Percentiles rank a stretch among this genome's conserved stretches.
Conservation (phyloP, 192 early-diverging fungal genomes). For the Gryganskiella cystojenkinii region DNA sequence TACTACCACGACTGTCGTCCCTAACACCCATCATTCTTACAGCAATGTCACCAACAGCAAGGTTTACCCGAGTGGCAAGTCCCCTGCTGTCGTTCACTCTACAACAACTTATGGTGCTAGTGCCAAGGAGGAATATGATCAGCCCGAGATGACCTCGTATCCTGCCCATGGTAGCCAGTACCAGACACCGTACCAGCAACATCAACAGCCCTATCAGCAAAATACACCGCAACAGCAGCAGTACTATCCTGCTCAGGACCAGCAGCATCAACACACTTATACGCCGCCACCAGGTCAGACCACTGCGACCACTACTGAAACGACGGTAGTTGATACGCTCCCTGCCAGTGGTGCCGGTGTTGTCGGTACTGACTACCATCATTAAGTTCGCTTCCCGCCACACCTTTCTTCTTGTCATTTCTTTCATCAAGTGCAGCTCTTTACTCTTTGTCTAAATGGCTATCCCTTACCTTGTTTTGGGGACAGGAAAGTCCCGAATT, state of each 20-base stretch:
- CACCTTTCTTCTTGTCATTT: no score
- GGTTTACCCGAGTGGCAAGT: not conserved
- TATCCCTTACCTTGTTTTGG: no score
- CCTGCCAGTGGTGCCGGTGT: no score
- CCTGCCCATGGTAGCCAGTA: not conserved
- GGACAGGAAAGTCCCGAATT: no score
- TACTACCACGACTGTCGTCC: constrained; percentile 2
- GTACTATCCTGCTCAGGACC: not conserved
- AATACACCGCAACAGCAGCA: not conserved
- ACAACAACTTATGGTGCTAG: not conserved
- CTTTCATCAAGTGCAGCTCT: no score
- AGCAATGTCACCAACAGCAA: constrained; percentile 4
- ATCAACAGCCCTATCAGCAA: not conserved
- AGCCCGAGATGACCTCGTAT: constrained; percentile 17
- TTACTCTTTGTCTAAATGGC: no score
- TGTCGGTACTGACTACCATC: no score
- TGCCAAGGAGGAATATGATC: not conserved
- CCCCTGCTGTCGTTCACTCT: not conserved
- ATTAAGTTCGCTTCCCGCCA: no score
- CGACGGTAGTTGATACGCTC: no score
- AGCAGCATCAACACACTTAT: no score
- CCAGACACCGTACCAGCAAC: not conserved
- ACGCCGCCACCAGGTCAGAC: no score
- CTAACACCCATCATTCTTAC: not conserved
- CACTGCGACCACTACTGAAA: no score